A percentile compares a stretch with the other conserved stretches of the same genome.
Evolutionary conservation across 2,329 filamentous ascomycete genomes (phyloP).

Genomic region (Didymella exigua): DNA sequence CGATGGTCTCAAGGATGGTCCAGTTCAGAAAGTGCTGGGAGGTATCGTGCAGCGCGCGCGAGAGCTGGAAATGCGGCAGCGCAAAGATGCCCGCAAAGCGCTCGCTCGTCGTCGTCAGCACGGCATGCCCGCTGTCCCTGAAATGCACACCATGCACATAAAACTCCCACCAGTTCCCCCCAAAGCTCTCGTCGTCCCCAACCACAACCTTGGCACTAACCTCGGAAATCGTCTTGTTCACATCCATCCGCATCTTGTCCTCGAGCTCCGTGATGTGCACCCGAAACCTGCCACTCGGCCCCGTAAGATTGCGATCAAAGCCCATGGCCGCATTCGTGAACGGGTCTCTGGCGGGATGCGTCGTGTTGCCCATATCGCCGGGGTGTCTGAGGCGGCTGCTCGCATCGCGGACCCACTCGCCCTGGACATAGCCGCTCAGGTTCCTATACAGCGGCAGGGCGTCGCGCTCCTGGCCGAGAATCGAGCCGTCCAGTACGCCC

Average conservation of each 20-base stretch:
- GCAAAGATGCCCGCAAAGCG: conserved; percentile 87
- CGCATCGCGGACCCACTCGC: conserved; percentile 72
- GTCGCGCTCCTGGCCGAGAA: conserved; percentile 35
- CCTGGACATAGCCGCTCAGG: conserved; percentile 75
- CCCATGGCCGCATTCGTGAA: conserved; percentile 64
- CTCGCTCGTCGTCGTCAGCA: conserved; percentile 88
- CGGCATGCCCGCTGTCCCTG: conserved; percentile 75
- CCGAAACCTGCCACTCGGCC: conserved; percentile 67
- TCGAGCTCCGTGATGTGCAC: conserved; percentile 68
- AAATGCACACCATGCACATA: conserved; percentile 85
- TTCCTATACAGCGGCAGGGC: conserved; percentile 70
- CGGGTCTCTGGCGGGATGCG: conserved; percentile 67
- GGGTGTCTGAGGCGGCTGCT: conserved; percentile 56
- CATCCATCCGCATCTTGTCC: conserved; percentile 38
- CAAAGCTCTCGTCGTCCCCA: conserved; percentile 69
- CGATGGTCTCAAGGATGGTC: conserved; percentile 71
- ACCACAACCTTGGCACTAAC: conserved; percentile 73
- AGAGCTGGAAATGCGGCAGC: conserved; percentile 79
- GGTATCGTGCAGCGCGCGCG: conserved; percentile 56
- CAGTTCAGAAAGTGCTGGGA: conserved; percentile 67
- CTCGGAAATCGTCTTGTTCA: conserved; percentile 62
- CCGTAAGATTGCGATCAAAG: conserved; percentile 83
- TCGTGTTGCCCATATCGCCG: conserved; percentile 55
- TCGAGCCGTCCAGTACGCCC: conserved; percentile 46
- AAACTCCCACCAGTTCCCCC: conserved; percentile 78